A percentile compares a stretch with the other conserved stretches of the same genome.
Conservation (phyloP, 805 yeast species). For the Gaillardinia entomophila region DNA sequence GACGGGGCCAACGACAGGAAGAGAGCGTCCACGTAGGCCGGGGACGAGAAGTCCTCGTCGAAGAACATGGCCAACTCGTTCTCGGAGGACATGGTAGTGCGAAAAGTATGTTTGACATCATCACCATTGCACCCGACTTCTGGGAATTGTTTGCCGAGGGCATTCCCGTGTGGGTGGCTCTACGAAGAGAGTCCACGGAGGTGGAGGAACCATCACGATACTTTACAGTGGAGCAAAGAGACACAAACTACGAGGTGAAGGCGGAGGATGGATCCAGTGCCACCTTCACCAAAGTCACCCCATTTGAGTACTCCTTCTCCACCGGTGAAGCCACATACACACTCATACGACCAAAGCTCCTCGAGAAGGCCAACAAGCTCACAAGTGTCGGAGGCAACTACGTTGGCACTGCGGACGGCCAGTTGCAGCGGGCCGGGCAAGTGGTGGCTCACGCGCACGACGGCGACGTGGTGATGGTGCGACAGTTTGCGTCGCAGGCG, state of each 20-base stretch:
- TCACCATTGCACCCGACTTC: background rate
- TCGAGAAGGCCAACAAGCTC: too few relatives aligned
- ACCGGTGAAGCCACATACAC: too few relatives aligned
- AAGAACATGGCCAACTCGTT: constrained; percentile 52
- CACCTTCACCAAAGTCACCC: too few relatives aligned
- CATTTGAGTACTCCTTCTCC: too few relatives aligned
- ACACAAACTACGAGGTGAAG: too few relatives aligned
- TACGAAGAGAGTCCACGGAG: background rate
- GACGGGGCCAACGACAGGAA: constrained; percentile 34
- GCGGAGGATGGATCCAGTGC: too few relatives aligned
- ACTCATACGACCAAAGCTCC: too few relatives aligned
- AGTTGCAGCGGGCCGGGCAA: background rate
- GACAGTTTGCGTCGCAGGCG: constrained; percentile 59
- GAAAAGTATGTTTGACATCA: background rate
- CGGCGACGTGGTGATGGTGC: constrained; percentile 36
- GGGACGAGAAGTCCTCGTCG: constrained; percentile 60
- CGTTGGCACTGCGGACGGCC: too few relatives aligned
- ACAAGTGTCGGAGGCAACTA: too few relatives aligned
- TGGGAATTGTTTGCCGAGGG: background rate
- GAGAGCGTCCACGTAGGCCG: constrained; percentile 59
- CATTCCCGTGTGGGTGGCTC: background rate
- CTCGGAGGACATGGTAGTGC: background rate
- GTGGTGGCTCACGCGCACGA: constrained; percentile 40
- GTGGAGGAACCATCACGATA: too few relatives aligned
- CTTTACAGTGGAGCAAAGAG: too few relatives aligned